Evolutionary conservation across 1,284 basidiomycete genomes (phyloP).

Genomic region (Gomphus sp.): DNA sequence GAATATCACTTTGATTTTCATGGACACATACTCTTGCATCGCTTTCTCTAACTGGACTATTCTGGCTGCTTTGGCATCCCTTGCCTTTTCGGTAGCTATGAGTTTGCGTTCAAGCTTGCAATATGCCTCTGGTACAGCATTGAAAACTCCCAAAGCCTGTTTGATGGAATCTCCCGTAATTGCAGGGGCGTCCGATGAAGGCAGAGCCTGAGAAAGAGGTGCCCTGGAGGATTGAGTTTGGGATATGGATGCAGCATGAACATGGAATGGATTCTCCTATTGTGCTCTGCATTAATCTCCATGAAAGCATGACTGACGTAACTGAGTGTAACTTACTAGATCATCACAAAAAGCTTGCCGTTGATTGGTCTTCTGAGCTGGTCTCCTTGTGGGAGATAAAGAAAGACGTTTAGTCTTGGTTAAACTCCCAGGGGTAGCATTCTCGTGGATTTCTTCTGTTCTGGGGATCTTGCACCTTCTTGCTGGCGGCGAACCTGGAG

Average conservation of each 20-base stretch:
- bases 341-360: conserved; percentile 1
- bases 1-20: neutral
- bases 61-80: conserved; percentile 1
- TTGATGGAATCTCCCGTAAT: neutral
- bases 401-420: neutral
- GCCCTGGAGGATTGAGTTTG: neutral
- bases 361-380: neutral
- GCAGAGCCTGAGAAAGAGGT: neutral
- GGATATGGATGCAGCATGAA: neutral
- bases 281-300: neutral
- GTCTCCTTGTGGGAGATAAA: neutral
- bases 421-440: neutral
- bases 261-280: conserved; percentile 8
- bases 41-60: conserved; percentile 4
- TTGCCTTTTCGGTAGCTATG: conserved; percentile 11
- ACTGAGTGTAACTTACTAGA: neutral
- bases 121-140: neutral
- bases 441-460: neutral
- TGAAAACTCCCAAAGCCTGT: neutral
- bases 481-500: neutral
- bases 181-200: neutral
- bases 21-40: conserved; percentile 1
- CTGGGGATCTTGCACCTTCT: neutral
- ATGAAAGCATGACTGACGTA: neutral
- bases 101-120: conserved; percentile 1